Base-by-base conservation (phyloP, 2,329 filamentous ascomycete species). In the Aureobasidium sp. region DNA sequence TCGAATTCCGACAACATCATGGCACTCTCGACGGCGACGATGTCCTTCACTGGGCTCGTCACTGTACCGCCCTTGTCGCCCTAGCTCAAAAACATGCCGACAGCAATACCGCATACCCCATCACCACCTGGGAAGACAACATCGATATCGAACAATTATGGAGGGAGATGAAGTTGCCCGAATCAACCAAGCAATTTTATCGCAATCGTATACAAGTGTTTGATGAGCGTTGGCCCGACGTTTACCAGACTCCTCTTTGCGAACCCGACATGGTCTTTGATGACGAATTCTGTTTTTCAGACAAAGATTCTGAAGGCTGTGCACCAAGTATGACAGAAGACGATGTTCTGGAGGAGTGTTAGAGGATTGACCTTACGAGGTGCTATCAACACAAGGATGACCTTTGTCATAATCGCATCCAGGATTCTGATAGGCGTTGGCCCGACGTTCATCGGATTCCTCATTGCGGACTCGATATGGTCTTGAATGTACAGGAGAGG, bases 1-100 rank as follows among this genome's bases (percentile, higher is more conserved):
- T 67, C 15, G 66, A 66, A 56, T 67, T 67, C 51, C 37, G 66
- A 14, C 66, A 67, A 53, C 63, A 65, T 41, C 59, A 64, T 12
- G 66, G 59, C 6, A 62, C 49, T 15, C 36, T 65, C 17, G 55
- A 65, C 20, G 34, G 52, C 15, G 15, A 44, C 6, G 65, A 65
- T 15, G 61, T 66, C 25, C 22, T 41, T 3, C 47, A 58, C 9
- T 67, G 66, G 66, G 51, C 63, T 29, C 37, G 22, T 27, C 66
- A 66, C 39, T 67, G 66, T 44, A 55, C 51, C 29, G 49, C 34
- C 27, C 59, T 67, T 25, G 65, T 66, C 27, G 37, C 51, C 27
- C 39, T 67, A 22, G 66, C 66, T 14, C 53, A 61, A n/a, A 39
- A 41, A 59, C 63, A 61, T 20, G 60, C 64, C 11, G 42, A 22